Base-by-base conservation (phyloP, 805 yeast genomes). In the Saturnispora kantuleensis region DNA sequence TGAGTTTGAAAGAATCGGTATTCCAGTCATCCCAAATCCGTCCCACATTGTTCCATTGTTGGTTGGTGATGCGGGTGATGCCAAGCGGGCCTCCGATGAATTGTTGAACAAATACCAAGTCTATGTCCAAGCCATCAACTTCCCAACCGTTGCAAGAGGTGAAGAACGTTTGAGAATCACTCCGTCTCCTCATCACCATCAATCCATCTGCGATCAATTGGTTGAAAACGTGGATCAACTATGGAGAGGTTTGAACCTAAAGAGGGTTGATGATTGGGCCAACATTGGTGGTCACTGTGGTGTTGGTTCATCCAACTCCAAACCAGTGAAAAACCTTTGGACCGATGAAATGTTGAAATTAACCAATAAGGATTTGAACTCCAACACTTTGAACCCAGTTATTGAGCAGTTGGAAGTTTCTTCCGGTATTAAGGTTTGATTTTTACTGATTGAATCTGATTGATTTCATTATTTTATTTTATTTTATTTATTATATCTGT, bases 61-160 rank as follows among this genome's bases (percentile, higher is more conserved):
- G 50, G 84, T 93, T 56, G 98, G 98, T 52, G 89, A 88, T 59
- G 96, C 99, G 9, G 83, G 80, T 42, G 80, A 82, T 52, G 97
- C 97, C 45, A 90, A 90, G 64, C 69, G 69, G 48, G 97, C 97
- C 9, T 84, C 95, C 17, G 98, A 93, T 63, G 63, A 84, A 63
- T 76, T 93, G 59, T 78, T 93, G 71, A 75, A 82, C 51, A 79
- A 84, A 56, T 84, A 88, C 67, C 74, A 76, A 52, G 89, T 93
- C 62, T 93, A 93, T 59, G 98, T 94, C 38, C 99, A 93, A 69
- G 96, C 97, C 39, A 93, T 93, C 64, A 93, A 93, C 70, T 93
- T 83, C 79, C 99, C 99, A 49, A 93, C 98, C 18, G 98, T 93
- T 49, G 82, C 96, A 15, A 79, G 84, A 54, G 98, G 98, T 49